These are phyloP conservation scores for Ensete ventricosum DNA, from an alignment of 176 grass and related monocot species.

Conservation along the genomic window DNA sequence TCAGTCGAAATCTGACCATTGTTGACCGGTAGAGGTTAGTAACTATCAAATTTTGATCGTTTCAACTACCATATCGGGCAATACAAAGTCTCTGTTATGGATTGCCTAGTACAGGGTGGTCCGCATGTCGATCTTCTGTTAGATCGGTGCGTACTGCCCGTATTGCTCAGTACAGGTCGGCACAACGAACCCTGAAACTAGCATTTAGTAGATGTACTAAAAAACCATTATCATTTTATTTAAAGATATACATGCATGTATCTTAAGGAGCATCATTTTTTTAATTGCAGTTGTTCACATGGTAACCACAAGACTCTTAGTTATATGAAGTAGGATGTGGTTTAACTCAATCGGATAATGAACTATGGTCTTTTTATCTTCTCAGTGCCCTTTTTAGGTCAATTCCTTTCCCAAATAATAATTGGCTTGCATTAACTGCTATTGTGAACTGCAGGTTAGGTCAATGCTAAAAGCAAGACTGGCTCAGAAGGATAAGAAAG, in stretches of 20 bases:
- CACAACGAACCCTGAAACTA: background rate
- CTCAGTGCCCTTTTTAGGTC: background rate
- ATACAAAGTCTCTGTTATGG: no score
- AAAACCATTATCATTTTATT: background rate
- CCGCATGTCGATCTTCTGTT: no score
- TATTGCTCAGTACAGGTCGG: no score
- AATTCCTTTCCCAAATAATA: background rate
- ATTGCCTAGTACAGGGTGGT: no score
- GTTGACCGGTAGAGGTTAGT: no score
- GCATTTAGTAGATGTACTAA: background rate
- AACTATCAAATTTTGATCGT: no score
- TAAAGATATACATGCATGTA: background rate
- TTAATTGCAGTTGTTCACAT: background rate
- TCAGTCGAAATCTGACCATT: no score
- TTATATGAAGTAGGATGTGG: background rate
- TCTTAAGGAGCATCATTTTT: background rate
- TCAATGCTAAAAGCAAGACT: slow-evolving; percentile 82
- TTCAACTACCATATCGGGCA: no score
- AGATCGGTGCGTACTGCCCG: no score
- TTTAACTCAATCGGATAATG: background rate
- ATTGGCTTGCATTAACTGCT: background rate
- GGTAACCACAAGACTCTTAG: background rate
- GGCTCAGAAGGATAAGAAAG: slow-evolving; percentile 81
- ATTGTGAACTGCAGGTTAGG: slow-evolving; percentile 44
- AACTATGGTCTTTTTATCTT: background rate